These are phyloP conservation scores for Xanthoparmelia taractica DNA, from an alignment of 495 filamentous ascomycete genomes.

Conservation along the genomic window DNA sequence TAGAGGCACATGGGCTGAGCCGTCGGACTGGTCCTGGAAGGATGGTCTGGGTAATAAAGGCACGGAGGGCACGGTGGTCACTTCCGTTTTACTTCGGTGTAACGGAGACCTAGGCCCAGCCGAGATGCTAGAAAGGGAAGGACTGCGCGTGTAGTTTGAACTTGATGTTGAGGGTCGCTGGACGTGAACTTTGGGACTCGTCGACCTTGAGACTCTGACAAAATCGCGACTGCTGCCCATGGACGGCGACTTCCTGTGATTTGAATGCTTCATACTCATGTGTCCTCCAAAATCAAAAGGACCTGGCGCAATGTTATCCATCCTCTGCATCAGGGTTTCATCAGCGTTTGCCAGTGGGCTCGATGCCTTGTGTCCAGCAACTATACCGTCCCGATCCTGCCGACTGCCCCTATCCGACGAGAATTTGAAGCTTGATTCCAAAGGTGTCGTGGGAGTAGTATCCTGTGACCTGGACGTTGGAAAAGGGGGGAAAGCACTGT, in stretches of 20 bases:
- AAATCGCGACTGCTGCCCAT: slow-evolving; percentile 29
- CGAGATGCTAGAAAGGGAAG: slow-evolving; percentile 23
- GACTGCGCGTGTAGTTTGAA: slow-evolving; percentile 21
- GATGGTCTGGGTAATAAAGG: slow-evolving; percentile 16
- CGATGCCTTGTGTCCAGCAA: slow-evolving; percentile 31
- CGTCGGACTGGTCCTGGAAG: slow-evolving; percentile 1
- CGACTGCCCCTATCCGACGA: slow-evolving; percentile 25
- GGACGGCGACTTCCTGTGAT: slow-evolving; percentile 30
- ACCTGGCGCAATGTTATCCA: slow-evolving; percentile 59
- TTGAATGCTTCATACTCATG: neutral
- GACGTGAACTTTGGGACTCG: slow-evolving; percentile 12
- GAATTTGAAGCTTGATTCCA: slow-evolving; percentile 26
- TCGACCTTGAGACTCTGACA: slow-evolving; percentile 15
- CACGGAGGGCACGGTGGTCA: slow-evolving; percentile 19
- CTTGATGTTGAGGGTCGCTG: slow-evolving; percentile 25
- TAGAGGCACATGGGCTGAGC: slow-evolving; percentile 40
- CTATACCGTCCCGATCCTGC: neutral
- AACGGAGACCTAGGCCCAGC: slow-evolving; percentile 14
- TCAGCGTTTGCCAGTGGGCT: slow-evolving; percentile 36
- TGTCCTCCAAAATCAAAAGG: slow-evolving; percentile 48
- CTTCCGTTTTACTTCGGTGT: slow-evolving; percentile 15
- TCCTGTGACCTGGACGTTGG: slow-evolving; percentile 41
- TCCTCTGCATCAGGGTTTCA: slow-evolving; percentile 45
- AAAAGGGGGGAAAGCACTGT: slow-evolving; percentile 56
- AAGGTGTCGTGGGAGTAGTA: slow-evolving; percentile 32